Evolutionary conservation across 2,329 filamentous ascomycete genomes (phyloP), one percentile per base, ranked within the genome.

Genomic region (Daldinia sp.): DNA sequence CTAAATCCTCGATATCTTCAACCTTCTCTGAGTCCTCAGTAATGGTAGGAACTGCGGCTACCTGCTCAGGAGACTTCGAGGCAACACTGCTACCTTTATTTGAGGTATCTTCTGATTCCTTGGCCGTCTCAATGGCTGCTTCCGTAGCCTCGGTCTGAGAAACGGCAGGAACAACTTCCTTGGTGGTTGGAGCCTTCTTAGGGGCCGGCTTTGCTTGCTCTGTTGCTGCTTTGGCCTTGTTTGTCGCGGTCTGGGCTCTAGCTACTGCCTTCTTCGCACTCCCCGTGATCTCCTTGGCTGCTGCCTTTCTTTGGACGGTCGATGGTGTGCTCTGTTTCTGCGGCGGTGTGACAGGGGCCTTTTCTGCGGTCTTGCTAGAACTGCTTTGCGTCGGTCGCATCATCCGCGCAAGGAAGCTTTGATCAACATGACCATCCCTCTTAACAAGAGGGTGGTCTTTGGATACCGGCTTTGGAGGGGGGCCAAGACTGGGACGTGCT

Each of bases 391-490:
- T 94, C 1, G 91, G 91, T 37, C 90, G 82, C 87, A 90, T 93
- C 90, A 94, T 93, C 53, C 91, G 86, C n/a, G 90, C 90, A 23
- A 94, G 78, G 77, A 94, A 94, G 11, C 87, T 78, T 67, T 91
- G 88, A 66, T 92, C 89, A 1, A 90, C 81, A 15, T 84, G 83
- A 47, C 80, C 81, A 23, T 84, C 80, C 63, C 82, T 80, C 69
- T 83, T 83, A 1, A 79, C 75, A 5, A 81, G 65, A 51, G 83
- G 71, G 69, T 81, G 73, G 41, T 83, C 81, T 75, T 81, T 74
- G 62, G 83, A 78, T 8, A 80, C 73, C 67, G 85, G 87, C 75
- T 86, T 89, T 2, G 86, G 84, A 6, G 86, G 85, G 2, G 81
- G 84, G 1, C 85, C 86, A 15, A 88, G 67, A 68, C 85, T 87